phyloP scores from a whole-genome alignment of 2,329 filamentous ascomycete genomes.

The Drechslerella coelobrocha region DNA sequence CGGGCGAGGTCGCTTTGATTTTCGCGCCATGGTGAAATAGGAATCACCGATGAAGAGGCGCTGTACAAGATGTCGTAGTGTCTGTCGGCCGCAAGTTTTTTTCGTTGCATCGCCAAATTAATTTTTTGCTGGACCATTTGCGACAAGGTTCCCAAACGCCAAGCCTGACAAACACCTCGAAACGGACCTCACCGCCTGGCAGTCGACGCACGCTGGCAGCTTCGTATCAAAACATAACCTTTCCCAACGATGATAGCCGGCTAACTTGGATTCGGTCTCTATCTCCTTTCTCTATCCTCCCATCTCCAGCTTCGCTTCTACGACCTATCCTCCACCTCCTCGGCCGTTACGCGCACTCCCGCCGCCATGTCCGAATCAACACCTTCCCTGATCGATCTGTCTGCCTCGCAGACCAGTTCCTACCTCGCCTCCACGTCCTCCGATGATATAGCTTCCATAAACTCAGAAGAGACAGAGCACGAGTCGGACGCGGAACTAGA shows the following conservation, averaged over 20 bases:
- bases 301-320: neutral
- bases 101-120: neutral
- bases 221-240: neutral
- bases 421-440: conserved; percentile 35
- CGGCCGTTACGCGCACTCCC: neutral
- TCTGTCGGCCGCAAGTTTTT: neutral
- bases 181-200: neutral
- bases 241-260: neutral
- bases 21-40: conserved; percentile 65
- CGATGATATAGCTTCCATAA: conserved; percentile 38
- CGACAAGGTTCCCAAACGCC: neutral
- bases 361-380: conserved; percentile 20
- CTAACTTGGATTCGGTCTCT: neutral
- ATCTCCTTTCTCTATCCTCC: neutral
- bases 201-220: neutral
- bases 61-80: neutral
- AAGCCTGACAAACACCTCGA: conserved; percentile 1
- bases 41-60: neutral
- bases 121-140: conserved; percentile 7
- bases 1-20: conserved; percentile 71
- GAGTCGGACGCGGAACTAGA: conserved; percentile 88
- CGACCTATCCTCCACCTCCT: neutral
- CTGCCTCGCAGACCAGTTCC: conserved; percentile 38
- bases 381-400: conserved; percentile 18
- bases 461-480: conserved; percentile 34